These are phyloP conservation scores for Phialophora expanda DNA, from an alignment of 2,329 filamentous ascomycete species.

Conservation along the genomic window DNA sequence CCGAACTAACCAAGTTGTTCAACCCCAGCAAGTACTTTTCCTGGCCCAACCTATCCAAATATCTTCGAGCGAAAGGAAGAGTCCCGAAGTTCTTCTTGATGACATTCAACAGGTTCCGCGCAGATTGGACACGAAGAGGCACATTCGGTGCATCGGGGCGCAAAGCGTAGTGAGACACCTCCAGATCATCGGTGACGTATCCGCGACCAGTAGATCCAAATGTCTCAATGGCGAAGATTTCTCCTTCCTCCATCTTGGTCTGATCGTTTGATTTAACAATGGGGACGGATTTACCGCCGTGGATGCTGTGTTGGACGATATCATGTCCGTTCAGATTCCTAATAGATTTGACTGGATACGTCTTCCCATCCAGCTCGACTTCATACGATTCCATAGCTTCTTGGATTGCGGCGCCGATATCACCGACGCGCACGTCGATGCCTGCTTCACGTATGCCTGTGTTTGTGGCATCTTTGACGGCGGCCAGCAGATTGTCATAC, in stretches of 20 bases:
- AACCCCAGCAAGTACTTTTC: conserved; percentile 92
- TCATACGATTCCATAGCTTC: conserved; percentile 95
- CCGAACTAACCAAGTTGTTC: conserved; percentile 80
- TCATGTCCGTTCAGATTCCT: conserved; percentile 89
- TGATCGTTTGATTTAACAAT: conserved; percentile 87
- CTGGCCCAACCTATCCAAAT: conserved; percentile 89
- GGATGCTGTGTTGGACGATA: conserved; percentile 86
- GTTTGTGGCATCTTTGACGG: conserved; percentile 72
- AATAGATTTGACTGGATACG: conserved; percentile 81
- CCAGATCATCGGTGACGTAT: conserved; percentile 83
- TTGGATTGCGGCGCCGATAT: conserved; percentile 83
- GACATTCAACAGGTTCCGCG: conserved; percentile 81
- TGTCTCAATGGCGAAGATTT: conserved; percentile 94
- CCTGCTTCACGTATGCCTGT: conserved; percentile 84
- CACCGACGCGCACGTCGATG: conserved; percentile 86
- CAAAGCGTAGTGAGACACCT: conserved; percentile 87
- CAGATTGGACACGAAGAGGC: conserved; percentile 76
- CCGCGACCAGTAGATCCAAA: conserved; percentile 93
- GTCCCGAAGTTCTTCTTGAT: conserved; percentile 98
- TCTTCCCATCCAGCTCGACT: conserved; percentile 78
- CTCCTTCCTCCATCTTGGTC: conserved; percentile 97
- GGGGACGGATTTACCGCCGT: conserved; percentile 89
- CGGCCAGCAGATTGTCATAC: conserved; percentile 70
- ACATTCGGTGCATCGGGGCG: conserved; percentile 74
- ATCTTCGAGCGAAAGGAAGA: conserved; percentile 86